Evolutionary conservation across 2,329 filamentous ascomycete species (phyloP).

Genomic region (Balansia obtecta): DNA sequence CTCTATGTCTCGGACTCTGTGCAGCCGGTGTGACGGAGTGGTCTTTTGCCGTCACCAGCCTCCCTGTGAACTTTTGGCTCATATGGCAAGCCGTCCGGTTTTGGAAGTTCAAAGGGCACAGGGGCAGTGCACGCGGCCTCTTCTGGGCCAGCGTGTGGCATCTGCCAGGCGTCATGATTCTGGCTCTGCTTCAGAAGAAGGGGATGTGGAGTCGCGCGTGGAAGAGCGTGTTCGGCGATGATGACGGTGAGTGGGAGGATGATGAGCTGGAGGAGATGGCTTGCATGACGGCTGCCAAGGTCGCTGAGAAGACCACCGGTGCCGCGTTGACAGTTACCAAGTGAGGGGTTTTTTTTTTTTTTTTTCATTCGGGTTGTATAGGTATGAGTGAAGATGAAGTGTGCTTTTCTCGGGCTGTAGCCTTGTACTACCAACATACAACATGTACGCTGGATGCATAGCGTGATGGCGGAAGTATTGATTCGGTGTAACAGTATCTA

Average conservation of each 20-base stretch:
- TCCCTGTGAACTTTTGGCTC: constrained; percentile 79
- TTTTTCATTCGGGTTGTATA: too few species aligned
- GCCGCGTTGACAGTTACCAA: not conserved
- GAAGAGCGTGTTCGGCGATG: constrained; percentile 49
- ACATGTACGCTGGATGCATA: too few species aligned
- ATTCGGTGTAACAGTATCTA: too few species aligned
- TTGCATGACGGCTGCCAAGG: constrained; percentile 20
- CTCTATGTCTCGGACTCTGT: constrained; percentile 71
- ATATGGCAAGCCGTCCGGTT: constrained; percentile 67
- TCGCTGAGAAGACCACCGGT: constrained; percentile 9
- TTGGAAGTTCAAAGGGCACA: constrained; percentile 65
- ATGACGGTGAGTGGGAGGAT: constrained; percentile 45
- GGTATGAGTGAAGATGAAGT: too few species aligned
- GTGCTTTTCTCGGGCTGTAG: too few species aligned
- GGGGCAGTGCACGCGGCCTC: constrained; percentile 67
- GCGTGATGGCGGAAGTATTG: too few species aligned
- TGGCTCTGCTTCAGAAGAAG: constrained; percentile 88
- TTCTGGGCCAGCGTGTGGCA: constrained; percentile 99
- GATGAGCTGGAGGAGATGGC: constrained; percentile 36
- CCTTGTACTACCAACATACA: too few species aligned
- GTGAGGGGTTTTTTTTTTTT: not conserved
- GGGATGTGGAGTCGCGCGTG: constrained; percentile 80
- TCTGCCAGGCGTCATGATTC: constrained; percentile 74
- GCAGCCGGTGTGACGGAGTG: constrained; percentile 72
- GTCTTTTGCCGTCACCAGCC: constrained; percentile 70